A percentile compares a stretch with the other conserved stretches of the same genome.
These are phyloP conservation scores for Aspergillus pseudotamarii DNA, from an alignment of 2,329 filamentous ascomycete genomes.

Conservation along the genomic window DNA sequence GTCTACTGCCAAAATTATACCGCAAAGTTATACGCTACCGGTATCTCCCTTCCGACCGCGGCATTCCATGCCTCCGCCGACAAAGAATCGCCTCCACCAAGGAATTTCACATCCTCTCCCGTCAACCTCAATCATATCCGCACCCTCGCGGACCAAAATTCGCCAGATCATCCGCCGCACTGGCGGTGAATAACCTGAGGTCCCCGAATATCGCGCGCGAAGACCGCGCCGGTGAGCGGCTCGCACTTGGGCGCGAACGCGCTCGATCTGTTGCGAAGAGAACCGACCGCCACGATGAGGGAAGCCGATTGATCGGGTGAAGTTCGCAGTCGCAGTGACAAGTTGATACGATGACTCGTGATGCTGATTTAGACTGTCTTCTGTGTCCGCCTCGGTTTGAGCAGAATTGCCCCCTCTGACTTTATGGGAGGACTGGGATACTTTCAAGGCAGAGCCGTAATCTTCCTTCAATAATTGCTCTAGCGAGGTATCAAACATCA, in stretches of 20 bases:
- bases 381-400: not conserved
- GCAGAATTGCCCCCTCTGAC: not conserved
- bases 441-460: not conserved
- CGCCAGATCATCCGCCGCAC: constrained; percentile 18
- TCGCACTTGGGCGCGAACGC: constrained; percentile 21
- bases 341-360: not conserved
- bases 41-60: not conserved
- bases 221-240: constrained; percentile 21
- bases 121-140: constrained; percentile 25
- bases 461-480: not conserved
- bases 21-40: not conserved
- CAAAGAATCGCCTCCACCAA: constrained; percentile 12
- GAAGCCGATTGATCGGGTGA: constrained; percentile 15
- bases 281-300: constrained; percentile 20
- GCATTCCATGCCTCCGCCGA: not conserved
- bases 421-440: not conserved
- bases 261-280: constrained; percentile 21
- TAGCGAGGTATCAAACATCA: constrained; percentile 17
- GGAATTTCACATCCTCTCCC: constrained; percentile 9
- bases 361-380: too few relatives aligned
- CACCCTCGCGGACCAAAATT: constrained; percentile 21
- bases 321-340: constrained; percentile 19
- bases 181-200: constrained; percentile 11
- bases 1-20: not conserved
- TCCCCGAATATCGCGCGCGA: constrained; percentile 16